These are phyloP conservation scores for Termitomyces sp. DNA, from an alignment of 768 basidiomycete species.

Conservation along the genomic window DNA sequence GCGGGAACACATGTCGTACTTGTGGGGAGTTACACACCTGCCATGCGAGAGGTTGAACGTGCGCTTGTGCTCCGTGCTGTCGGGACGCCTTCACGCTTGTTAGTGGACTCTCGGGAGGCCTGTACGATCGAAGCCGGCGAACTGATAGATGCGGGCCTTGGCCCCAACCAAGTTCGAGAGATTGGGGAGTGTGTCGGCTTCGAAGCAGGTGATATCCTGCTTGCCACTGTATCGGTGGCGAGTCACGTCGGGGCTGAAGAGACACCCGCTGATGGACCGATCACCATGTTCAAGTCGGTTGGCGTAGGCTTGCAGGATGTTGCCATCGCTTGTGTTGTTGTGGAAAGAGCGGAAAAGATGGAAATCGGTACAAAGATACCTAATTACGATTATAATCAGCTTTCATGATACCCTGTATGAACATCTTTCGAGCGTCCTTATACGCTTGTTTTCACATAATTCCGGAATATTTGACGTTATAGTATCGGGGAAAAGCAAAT, in stretches of 20 bases:
- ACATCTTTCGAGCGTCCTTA: neutral
- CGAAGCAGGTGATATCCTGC: slow-evolving; percentile 9
- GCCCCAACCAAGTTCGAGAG: slow-evolving; percentile 47
- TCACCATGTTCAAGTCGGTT: slow-evolving; percentile 83
- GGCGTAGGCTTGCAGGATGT: slow-evolving; percentile 88
- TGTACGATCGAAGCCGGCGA: slow-evolving; percentile 82
- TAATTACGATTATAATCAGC: slow-evolving; percentile 34
- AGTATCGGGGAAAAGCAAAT: no score
- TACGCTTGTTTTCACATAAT: no score
- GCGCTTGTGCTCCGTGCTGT: slow-evolving; percentile 52
- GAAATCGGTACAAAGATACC: slow-evolving; percentile 47
- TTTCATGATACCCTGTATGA: neutral
- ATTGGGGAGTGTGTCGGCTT: slow-evolving; percentile 58
- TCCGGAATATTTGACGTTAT: no score
- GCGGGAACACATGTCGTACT: slow-evolving; percentile 68
- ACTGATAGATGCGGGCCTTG: slow-evolving; percentile 53
- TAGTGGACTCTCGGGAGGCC: slow-evolving; percentile 74
- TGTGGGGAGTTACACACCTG: slow-evolving; percentile 78
- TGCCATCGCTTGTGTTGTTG: slow-evolving; percentile 68
- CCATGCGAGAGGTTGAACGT: slow-evolving; percentile 74
- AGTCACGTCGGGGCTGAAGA: slow-evolving; percentile 9
- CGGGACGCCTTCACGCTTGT: slow-evolving; percentile 28
- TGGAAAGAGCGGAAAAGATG: slow-evolving; percentile 53
- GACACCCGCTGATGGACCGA: neutral
- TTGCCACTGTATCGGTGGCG: neutral